Percentiles rank a stretch among this genome's conserved stretches.
These are phyloP conservation scores for Umbelopsis ramanniana DNA, from an alignment of 192 early-diverging fungal species.

Conservation along the genomic window DNA sequence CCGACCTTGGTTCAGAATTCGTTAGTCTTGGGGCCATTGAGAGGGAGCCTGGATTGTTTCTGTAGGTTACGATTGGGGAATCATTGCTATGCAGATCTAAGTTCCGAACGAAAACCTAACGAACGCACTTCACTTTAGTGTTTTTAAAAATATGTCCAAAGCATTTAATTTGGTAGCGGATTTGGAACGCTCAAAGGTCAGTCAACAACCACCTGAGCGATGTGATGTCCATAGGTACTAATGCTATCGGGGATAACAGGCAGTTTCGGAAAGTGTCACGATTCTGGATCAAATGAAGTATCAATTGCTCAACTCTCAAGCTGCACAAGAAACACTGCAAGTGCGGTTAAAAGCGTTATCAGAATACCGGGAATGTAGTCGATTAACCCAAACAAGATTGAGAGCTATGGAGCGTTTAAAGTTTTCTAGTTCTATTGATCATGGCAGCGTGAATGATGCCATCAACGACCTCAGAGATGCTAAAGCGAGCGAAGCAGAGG, in stretches of 20 bases:
- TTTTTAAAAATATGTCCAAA: constrained; percentile 34
- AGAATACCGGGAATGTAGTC: constrained; percentile 29
- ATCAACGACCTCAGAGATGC: constrained; percentile 35
- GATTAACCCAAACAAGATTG: constrained; percentile 28
- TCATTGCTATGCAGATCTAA: not conserved
- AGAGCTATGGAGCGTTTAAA: constrained; percentile 37
- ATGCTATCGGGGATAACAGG: constrained; percentile 3
- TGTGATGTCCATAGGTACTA: not conserved
- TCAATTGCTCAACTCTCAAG: constrained; percentile 30
- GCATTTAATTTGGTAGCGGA: constrained; percentile 27
- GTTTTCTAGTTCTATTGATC: constrained; percentile 34
- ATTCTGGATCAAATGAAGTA: constrained; percentile 29
- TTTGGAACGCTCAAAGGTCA: constrained; percentile 35
- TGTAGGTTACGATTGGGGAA: constrained; percentile 25
- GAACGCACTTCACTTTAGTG: not conserved
- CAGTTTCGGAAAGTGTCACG: not conserved
- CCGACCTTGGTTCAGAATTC: constrained; percentile 27
- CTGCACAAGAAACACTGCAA: constrained; percentile 28
- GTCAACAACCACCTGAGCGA: not conserved
- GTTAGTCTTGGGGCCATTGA: constrained; percentile 35
- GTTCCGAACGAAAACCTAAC: not conserved
- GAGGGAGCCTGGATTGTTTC: constrained; percentile 34
- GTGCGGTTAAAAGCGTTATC: constrained; percentile 28
- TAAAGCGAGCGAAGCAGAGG: not conserved
- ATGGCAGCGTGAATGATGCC: constrained; percentile 29